phyloP scores from a whole-genome alignment of 305 asterid species.

The Solanum hybrid region DNA sequence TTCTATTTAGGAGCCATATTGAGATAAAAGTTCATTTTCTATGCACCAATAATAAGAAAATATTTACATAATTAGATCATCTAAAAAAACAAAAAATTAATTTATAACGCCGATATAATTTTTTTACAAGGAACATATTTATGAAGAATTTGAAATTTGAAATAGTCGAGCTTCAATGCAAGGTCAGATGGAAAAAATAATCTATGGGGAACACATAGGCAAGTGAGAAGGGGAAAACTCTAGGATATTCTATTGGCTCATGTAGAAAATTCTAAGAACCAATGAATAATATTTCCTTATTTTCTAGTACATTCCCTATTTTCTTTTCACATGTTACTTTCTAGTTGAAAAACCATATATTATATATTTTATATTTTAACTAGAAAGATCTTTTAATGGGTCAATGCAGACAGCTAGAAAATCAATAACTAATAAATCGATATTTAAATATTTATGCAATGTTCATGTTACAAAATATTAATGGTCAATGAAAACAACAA shows the following conservation, averaged over 20 bases:
- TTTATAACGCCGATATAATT: neutral
- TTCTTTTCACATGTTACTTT: neutral
- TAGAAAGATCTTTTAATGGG: neutral
- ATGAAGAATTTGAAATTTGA: rapidly evolving
- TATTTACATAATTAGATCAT: no score
- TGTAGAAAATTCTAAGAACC: neutral
- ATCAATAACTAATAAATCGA: neutral
- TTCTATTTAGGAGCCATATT: neutral
- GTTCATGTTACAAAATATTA: neutral
- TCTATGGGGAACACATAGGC: neutral
- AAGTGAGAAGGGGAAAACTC: neutral
- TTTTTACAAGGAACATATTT: neutral
- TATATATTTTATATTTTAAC: neutral
- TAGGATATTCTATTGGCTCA: neutral
- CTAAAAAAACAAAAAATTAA: rapidly evolving
- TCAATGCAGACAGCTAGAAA: neutral
- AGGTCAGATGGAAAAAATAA: no score
- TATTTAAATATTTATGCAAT: neutral
- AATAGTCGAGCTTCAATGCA: rapidly evolving
- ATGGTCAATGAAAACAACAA: neutral
- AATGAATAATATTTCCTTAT: neutral
- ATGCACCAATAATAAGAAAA: neutral
- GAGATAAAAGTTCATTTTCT: neutral
- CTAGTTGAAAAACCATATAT: neutral
- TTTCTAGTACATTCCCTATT: neutral